A percentile compares a stretch with the other conserved stretches of the same genome.
Evolutionary conservation across 768 basidiomycete species (phyloP).

Genomic region (Mycena sanguinolenta): DNA sequence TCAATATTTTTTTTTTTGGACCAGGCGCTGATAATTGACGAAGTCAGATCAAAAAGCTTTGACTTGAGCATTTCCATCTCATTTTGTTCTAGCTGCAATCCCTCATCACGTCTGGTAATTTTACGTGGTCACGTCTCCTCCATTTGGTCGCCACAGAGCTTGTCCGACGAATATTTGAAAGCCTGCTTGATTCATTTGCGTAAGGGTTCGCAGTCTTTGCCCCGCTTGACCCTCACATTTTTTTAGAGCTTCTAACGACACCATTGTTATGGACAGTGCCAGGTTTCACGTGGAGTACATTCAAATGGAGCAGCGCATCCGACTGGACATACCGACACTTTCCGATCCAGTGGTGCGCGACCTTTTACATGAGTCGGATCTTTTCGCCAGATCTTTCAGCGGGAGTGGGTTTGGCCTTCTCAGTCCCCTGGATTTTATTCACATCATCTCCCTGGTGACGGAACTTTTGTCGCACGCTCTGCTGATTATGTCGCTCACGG

Average conservation of each 20-base stretch:
- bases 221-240: conserved; percentile 33
- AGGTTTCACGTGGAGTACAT: conserved; percentile 82
- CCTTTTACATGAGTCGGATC: conserved; percentile 87
- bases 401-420: conserved; percentile 84
- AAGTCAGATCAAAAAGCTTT: conserved; percentile 59
- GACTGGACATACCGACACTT: conserved; percentile 84
- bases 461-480: conserved; percentile 82
- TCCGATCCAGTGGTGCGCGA: conserved; percentile 80
- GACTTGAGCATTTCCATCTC: conserved; percentile 34
- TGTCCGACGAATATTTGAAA: conserved; percentile 72
- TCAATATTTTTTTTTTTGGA: conserved; percentile 35
- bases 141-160: conserved; percentile 74
- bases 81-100: conserved; percentile 69
- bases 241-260: conserved; percentile 76
- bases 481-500: conserved; percentile 75
- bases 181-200: conserved; percentile 79
- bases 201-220: conserved; percentile 56
- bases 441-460: conserved; percentile 76
- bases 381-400: conserved; percentile 86
- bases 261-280: conserved; percentile 78
- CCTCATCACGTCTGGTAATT: conserved; percentile 76
- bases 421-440: conserved; percentile 84
- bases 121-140: conserved; percentile 76
- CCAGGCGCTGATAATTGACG: conserved; percentile 84
- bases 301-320: conserved; percentile 82